Evolutionary conservation across 768 basidiomycete species (phyloP).

Genomic region (Psilocybe subaeruginosa): DNA sequence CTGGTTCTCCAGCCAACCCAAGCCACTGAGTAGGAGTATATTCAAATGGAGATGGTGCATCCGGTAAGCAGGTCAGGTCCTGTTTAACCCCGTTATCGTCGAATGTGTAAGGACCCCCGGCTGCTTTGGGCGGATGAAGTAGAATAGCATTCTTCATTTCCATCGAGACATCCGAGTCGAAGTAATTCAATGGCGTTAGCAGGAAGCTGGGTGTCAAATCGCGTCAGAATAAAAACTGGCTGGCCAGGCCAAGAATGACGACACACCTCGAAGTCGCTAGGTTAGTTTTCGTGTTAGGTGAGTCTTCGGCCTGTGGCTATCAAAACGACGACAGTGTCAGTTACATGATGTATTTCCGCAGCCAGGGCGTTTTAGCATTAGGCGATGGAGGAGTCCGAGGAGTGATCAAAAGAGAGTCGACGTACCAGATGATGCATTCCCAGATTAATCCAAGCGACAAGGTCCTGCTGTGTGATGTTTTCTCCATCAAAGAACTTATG

Average conservation of each 20-base stretch:
- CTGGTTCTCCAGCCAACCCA: background rate
- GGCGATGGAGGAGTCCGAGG: no score
- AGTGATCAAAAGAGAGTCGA: background rate
- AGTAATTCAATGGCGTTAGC: conserved; percentile 66
- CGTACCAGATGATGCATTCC: conserved; percentile 67
- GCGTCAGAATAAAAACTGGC: background rate
- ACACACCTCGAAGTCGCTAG: conserved; percentile 54
- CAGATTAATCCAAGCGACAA: conserved; percentile 69
- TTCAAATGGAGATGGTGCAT: conserved; percentile 24
- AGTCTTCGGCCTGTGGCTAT: conserved; percentile 66
- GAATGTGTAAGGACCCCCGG: conserved; percentile 40
- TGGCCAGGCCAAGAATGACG: background rate
- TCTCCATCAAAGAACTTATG: conserved; percentile 68
- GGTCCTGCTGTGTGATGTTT: conserved; percentile 63
- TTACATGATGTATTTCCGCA: no score
- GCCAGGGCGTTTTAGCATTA: no score
- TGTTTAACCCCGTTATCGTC: conserved; percentile 59
- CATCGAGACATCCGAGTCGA: conserved; percentile 64
- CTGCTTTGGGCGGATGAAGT: conserved; percentile 38
- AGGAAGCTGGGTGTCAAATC: conserved; percentile 43
- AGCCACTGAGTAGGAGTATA: conserved; percentile 15
- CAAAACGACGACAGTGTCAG: background rate
- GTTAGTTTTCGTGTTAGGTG: conserved; percentile 62
- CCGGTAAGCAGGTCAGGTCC: conserved; percentile 28
- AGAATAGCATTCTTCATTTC: conserved; percentile 58